phyloP scores from a whole-genome alignment of 495 filamentous ascomycete species.

The Neurospora sp. region DNA sequence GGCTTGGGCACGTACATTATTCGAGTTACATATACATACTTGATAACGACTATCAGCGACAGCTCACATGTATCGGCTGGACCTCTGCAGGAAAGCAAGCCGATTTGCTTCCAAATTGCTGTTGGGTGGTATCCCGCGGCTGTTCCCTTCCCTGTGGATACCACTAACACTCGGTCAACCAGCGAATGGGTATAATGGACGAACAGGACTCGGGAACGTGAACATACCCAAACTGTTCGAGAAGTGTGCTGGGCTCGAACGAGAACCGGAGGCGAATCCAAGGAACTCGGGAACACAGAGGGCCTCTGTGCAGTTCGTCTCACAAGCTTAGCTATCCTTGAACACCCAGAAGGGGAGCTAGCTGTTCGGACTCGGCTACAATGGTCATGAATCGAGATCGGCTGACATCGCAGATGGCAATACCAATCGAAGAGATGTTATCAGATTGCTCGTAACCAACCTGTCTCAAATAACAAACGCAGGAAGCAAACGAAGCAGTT shows the following conservation, averaged over 20 bases:
- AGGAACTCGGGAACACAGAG: conserved; percentile 10
- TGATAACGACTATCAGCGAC: background rate
- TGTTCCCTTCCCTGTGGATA: background rate
- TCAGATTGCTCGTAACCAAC: conserved; percentile 15
- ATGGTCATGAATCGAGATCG: conserved; percentile 2
- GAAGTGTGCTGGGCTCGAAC: conserved; percentile 5
- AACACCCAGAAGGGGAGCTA: conserved; percentile 9
- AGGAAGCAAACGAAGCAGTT: conserved; percentile 13
- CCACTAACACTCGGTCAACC: background rate
- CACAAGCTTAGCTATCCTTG: conserved; percentile 26
- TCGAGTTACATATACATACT: background rate
- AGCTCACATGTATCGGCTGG: background rate
- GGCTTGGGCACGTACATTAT: background rate
- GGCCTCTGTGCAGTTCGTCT: conserved; percentile 30
- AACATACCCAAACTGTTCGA: background rate
- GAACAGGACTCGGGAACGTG: background rate
- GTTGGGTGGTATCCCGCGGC: background rate
- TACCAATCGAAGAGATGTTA: conserved; percentile 1
- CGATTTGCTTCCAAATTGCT: background rate
- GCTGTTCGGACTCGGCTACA: background rate
- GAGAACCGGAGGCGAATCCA: conserved; percentile 1
- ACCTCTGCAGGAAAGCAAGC: background rate
- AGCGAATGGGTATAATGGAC: background rate
- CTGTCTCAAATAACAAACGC: conserved; percentile 3
- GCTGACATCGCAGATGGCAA: conserved; percentile 5